Percentiles rank a stretch among this genome's conserved stretches.
These are phyloP conservation scores for Prunus salicina DNA, from an alignment of 306 rosid species.

Conservation along the genomic window DNA sequence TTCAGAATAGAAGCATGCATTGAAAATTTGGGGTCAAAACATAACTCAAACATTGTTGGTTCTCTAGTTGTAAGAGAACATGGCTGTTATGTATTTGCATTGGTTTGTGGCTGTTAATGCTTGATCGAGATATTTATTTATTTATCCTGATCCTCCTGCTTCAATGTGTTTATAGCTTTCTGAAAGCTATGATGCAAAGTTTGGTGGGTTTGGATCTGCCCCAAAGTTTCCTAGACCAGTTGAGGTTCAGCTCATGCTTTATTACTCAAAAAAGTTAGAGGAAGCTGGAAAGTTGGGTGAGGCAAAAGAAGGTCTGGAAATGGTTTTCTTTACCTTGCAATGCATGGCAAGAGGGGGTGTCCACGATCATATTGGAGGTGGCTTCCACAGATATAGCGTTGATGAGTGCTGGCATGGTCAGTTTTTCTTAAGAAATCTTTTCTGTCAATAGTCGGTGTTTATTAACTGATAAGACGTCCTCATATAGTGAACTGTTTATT, in stretches of 20 bases:
- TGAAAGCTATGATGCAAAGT: slow-evolving; percentile 65
- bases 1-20: background rate
- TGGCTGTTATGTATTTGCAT: slow-evolving; percentile 4
- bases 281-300: slow-evolving; percentile 47
- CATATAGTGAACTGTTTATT: background rate
- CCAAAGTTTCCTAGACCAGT: slow-evolving; percentile 99
- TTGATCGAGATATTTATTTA: slow-evolving; percentile 12
- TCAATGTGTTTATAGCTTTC: slow-evolving; percentile 61
- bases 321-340: slow-evolving; percentile 68
- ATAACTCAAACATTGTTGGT: background rate
- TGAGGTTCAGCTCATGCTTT: slow-evolving; percentile 83
- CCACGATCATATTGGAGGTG: slow-evolving; percentile 93
- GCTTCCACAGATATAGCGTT: slow-evolving; percentile 95
- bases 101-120: slow-evolving; percentile 2
- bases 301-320: slow-evolving; percentile 47
- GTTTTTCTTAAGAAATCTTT: slow-evolving; percentile 12
- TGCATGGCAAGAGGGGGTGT: slow-evolving; percentile 96
- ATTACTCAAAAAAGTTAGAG: slow-evolving; percentile 67
- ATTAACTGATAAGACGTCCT: background rate
- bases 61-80: background rate
- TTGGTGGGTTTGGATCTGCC: slow-evolving; percentile 91
- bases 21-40: background rate
- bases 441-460: background rate
- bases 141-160: slow-evolving; percentile 13
- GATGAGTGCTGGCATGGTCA: slow-evolving; percentile 99